phyloP scores from a whole-genome alignment of 2,329 filamentous ascomycete species.

The Stagonosporopsis rhizophila region DNA sequence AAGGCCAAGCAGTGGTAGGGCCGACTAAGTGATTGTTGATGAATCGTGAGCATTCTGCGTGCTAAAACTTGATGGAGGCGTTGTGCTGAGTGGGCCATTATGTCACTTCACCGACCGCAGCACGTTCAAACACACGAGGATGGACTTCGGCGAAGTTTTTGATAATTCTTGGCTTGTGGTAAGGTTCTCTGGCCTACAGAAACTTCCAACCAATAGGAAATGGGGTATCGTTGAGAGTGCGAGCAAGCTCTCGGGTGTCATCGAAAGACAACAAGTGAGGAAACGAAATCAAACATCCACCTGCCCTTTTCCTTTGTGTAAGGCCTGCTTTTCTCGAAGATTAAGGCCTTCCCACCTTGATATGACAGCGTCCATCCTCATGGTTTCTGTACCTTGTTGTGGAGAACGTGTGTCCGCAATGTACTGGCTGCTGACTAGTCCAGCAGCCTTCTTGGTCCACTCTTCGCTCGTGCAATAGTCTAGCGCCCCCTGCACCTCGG shows the following conservation, averaged over 20 bases:
- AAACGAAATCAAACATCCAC: not conserved
- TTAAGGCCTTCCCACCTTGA: conserved; percentile 36
- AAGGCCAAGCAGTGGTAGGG: not conserved
- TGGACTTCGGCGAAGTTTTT: not conserved
- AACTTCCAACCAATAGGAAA: not conserved
- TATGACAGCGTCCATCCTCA: conserved; percentile 40
- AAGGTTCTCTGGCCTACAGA: not conserved
- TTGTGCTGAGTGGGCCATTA: not conserved
- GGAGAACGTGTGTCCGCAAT: conserved; percentile 36
- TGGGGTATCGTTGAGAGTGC: conserved; percentile 10
- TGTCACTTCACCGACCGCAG: not conserved
- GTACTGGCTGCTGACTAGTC: conserved; percentile 39
- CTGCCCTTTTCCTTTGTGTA: not conserved
- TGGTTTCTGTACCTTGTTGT: conserved; percentile 22
- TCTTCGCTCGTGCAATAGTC: conserved; percentile 37
- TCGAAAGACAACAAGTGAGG: not conserved
- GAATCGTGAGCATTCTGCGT: not conserved
- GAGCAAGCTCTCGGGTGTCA: conserved; percentile 9
- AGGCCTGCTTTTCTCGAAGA: conserved; percentile 16
- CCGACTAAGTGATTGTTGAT: not conserved
- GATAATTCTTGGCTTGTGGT: too few species aligned
- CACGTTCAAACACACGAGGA: not conserved
- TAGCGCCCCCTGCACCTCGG: conserved; percentile 27
- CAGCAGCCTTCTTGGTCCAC: conserved; percentile 40
- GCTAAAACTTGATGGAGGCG: conserved; percentile 1